A percentile compares a stretch with the other conserved stretches of the same genome.
Evolutionary conservation across 176 grass and related monocot genomes (phyloP).

Genomic region (Ampelocalamus luodianensis): DNA sequence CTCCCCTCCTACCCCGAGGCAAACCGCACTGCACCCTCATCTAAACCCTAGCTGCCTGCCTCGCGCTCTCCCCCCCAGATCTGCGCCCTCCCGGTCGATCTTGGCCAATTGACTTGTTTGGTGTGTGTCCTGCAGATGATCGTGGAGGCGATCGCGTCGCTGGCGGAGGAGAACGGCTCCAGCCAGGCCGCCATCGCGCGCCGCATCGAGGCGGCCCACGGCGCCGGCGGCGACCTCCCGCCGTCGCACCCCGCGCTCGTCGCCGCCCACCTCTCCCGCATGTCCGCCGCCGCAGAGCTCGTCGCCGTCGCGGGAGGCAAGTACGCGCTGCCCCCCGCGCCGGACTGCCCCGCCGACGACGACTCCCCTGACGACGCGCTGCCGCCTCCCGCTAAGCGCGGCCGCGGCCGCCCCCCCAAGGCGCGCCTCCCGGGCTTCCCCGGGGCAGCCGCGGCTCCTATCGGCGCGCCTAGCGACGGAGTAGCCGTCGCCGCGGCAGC

Average conservation of each 20-base stretch:
- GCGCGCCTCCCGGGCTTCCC: slow-evolving; percentile 44
- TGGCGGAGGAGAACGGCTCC: slow-evolving; percentile 59
- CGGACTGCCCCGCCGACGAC: slow-evolving; percentile 1
- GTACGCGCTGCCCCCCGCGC: slow-evolving; percentile 43
- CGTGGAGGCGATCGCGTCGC: slow-evolving; percentile 60
- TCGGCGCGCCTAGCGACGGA: background rate
- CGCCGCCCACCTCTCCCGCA: slow-evolving; percentile 64
- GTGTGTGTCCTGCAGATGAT: slow-evolving; percentile 65
- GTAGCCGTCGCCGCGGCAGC: background rate
- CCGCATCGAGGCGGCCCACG: slow-evolving; percentile 57
- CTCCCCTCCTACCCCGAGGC: slow-evolving; percentile 65
- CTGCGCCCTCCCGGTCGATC: slow-evolving; percentile 41
- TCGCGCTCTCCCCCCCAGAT: slow-evolving; percentile 32
- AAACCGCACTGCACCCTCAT: background rate
- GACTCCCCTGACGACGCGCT: slow-evolving; percentile 27
- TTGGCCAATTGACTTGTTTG: slow-evolving; percentile 39
- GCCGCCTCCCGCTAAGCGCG: slow-evolving; percentile 44
- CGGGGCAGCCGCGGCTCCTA: background rate
- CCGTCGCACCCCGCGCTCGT: slow-evolving; percentile 66
- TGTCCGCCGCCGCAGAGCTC: slow-evolving; percentile 64
- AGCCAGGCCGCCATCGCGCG: slow-evolving; percentile 68
- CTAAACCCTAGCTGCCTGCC: background rate
- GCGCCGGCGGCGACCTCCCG: slow-evolving; percentile 46
- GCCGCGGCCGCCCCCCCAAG: slow-evolving; percentile 80
- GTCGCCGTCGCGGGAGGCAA: slow-evolving; percentile 56